Evolutionary conservation across 768 basidiomycete species (phyloP).

Genomic region (Tylopilus intermedius): DNA sequence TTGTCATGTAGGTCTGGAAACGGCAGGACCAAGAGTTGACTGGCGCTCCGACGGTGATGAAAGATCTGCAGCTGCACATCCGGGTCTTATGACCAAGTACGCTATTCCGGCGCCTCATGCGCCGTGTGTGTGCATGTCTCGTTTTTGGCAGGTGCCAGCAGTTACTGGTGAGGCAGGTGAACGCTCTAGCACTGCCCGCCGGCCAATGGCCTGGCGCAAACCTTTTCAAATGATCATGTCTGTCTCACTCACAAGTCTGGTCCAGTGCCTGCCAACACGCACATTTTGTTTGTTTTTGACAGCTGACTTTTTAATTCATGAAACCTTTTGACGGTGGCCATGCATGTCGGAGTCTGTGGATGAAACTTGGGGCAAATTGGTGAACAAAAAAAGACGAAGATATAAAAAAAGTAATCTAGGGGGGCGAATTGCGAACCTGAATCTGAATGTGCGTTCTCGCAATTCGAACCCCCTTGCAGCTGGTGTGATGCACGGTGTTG

Average conservation of each 20-base stretch:
- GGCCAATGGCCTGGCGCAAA: slow-evolving; percentile 12
- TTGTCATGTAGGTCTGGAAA: slow-evolving; percentile 30
- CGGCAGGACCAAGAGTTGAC: slow-evolving; percentile 31
- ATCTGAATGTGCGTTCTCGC: slow-evolving; percentile 13
- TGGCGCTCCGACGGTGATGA: slow-evolving; percentile 33
- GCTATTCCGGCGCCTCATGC: slow-evolving; percentile 17
- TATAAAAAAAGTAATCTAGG: slow-evolving; percentile 1
- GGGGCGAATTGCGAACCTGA: slow-evolving; percentile 22
- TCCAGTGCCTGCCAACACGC: slow-evolving; percentile 17
- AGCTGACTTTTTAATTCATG: slow-evolving; percentile 10
- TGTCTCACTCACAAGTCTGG: slow-evolving; percentile 9
- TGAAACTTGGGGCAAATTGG: slow-evolving; percentile 12
- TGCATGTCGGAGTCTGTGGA: slow-evolving; percentile 11
- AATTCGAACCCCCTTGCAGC: slow-evolving; percentile 22
- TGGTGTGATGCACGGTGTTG: slow-evolving; percentile 16
- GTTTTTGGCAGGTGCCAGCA: slow-evolving; percentile 20
- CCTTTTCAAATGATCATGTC: slow-evolving; percentile 9
- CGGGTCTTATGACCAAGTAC: slow-evolving; percentile 22
- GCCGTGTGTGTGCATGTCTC: slow-evolving; percentile 20
- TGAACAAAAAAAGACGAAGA: slow-evolving; percentile 3
- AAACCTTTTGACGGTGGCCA: slow-evolving; percentile 6
- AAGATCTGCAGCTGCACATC: slow-evolving; percentile 26
- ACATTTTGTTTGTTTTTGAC: slow-evolving; percentile 7
- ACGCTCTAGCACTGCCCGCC: slow-evolving; percentile 10
- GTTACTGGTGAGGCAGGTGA: slow-evolving; percentile 23